Conservation (phyloP, 2,329 filamentous ascomycete species). For the Xenosphaeropsis pyriputrescens region DNA sequence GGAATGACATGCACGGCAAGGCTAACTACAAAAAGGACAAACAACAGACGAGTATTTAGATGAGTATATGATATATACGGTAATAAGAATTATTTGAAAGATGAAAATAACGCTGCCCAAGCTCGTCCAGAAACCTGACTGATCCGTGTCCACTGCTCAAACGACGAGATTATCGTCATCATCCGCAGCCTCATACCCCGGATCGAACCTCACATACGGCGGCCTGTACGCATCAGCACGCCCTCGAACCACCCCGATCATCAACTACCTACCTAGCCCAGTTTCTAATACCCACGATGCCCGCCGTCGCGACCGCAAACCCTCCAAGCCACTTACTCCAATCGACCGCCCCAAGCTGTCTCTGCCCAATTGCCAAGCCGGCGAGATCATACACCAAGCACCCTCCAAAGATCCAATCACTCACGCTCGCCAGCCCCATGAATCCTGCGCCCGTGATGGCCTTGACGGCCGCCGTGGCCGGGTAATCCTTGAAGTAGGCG, state of each 20-base stretch:
- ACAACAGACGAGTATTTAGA: too few relatives aligned
- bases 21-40: too few relatives aligned
- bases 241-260: background rate
- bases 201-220: background rate
- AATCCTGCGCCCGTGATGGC: conserved; percentile 37
- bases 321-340: conserved; percentile 35
- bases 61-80: too few relatives aligned
- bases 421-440: conserved; percentile 27
- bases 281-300: conserved; percentile 36
- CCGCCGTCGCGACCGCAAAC: conserved; percentile 35
- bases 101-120: too few relatives aligned
- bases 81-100: too few relatives aligned
- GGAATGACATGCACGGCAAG: too few relatives aligned
- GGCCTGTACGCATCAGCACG: background rate
- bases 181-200: background rate
- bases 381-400: conserved; percentile 44
- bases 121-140: too few relatives aligned
- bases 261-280: conserved; percentile 28
- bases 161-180: too few relatives aligned
- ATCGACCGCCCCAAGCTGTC: conserved; percentile 21
- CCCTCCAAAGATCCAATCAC: conserved; percentile 45
- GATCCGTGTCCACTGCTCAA: too few relatives aligned
- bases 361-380: conserved; percentile 36
- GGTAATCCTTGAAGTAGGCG: conserved; percentile 34
- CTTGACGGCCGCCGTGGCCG: conserved; percentile 30